Percentiles rank a stretch among this genome's conserved stretches.
Conservation (phyloP, 2,329 filamentous ascomycete species). For the Neonectria magnoliae region DNA sequence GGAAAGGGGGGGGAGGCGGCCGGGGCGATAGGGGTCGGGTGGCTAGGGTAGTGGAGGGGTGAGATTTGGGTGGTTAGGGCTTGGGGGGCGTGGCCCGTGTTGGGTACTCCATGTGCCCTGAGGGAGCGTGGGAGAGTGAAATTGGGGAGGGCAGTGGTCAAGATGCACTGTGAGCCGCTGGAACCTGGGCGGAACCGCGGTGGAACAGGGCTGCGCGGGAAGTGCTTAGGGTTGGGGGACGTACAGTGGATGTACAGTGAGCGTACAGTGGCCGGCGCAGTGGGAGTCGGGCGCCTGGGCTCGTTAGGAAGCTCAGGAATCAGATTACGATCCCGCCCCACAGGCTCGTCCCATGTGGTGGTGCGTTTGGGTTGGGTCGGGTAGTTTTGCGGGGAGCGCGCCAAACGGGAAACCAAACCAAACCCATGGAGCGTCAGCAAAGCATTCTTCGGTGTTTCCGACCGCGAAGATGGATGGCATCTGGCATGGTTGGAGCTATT, state of each 20-base stretch:
- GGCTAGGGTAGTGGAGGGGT: background rate
- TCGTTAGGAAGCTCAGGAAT: background rate
- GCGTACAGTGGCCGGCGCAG: slow-evolving; percentile 4
- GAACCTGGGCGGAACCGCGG: slow-evolving; percentile 15
- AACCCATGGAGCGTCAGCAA: background rate
- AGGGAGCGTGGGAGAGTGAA: background rate
- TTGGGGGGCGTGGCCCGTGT: background rate
- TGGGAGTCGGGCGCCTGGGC: slow-evolving; percentile 2
- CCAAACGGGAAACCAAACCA: background rate
- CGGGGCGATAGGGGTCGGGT: background rate
- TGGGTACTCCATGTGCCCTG: background rate
- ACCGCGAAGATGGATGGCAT: background rate
- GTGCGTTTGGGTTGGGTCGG: slow-evolving; percentile 1
- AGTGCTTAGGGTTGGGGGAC: background rate
- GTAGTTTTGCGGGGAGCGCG: slow-evolving; percentile 12
- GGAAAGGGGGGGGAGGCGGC: background rate
- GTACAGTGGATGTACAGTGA: slow-evolving; percentile 7
- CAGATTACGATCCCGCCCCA: slow-evolving; percentile 8
- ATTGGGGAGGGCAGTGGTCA: background rate
- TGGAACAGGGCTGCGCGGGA: background rate
- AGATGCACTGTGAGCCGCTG: slow-evolving; percentile 21
- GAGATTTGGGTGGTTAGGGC: background rate
- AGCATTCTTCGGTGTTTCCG: background rate
- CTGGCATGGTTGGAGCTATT: background rate
- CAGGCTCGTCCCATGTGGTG: slow-evolving; percentile 19